phyloP scores from a whole-genome alignment of 106 monocot genomes.

The Dendrobium chrysotoxum region DNA sequence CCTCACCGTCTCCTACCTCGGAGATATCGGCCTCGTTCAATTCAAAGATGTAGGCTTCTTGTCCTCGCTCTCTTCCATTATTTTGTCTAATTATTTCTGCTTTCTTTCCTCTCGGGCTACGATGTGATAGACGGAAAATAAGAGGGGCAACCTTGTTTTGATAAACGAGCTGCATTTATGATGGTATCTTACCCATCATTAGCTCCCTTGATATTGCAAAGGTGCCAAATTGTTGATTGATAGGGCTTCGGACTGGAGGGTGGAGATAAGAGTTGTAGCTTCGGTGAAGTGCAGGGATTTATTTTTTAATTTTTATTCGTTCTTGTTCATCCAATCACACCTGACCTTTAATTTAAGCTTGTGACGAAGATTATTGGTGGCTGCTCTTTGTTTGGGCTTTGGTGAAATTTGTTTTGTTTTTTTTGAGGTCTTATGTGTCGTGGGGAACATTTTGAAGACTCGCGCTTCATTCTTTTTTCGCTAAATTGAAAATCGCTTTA shows the following conservation, averaged over 20 bases:
- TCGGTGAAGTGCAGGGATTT: background rate
- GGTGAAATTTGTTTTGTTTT: too few species aligned
- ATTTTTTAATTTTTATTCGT: background rate
- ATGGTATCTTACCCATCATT: background rate
- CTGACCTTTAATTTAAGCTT: background rate
- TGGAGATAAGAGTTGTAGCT: background rate
- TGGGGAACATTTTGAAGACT: background rate
- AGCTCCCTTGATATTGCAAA: background rate
- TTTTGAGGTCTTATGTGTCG: background rate
- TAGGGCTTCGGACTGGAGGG: background rate
- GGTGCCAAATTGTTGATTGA: background rate
- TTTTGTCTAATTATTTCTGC: background rate
- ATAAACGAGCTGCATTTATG: background rate
- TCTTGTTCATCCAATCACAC: background rate
- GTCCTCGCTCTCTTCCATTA: background rate
- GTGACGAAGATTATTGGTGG: background rate
- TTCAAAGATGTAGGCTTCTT: slow-evolving; percentile 76
- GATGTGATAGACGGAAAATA: background rate
- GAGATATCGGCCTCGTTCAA: slow-evolving; percentile 86
- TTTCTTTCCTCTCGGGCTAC: slow-evolving; percentile 1
- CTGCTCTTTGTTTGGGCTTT: too few species aligned
- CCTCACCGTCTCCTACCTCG: slow-evolving; percentile 77
- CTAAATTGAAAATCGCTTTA: background rate
- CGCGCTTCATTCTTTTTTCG: background rate
- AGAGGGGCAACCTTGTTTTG: background rate